Evolutionary conservation across 2,329 filamentous ascomycete genomes (phyloP).

Genomic region (Alternaria ventricosa): DNA sequence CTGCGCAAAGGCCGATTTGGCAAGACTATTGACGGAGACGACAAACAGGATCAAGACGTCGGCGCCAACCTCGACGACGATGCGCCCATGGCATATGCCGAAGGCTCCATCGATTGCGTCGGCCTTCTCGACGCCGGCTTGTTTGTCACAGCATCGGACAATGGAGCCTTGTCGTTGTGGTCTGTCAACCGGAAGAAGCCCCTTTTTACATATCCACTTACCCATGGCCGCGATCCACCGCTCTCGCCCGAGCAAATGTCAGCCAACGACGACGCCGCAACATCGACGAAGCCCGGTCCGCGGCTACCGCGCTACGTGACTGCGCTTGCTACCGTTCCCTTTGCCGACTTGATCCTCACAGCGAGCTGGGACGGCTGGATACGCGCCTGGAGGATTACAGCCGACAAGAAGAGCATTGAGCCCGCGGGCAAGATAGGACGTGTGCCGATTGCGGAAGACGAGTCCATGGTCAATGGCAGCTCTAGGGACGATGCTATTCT

Average conservation of each 20-base stretch:
- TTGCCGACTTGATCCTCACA: conserved; percentile 86
- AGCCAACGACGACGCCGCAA: conserved; percentile 66
- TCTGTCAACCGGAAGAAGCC: conserved; percentile 94
- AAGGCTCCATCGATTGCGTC: conserved; percentile 91
- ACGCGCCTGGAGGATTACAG: conserved; percentile 80
- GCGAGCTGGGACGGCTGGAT: conserved; percentile 95
- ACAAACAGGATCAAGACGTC: conserved; percentile 56
- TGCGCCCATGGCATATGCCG: conserved; percentile 56
- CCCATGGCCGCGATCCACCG: conserved; percentile 83
- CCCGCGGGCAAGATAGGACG: conserved; percentile 70
- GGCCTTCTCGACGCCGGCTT: conserved; percentile 86
- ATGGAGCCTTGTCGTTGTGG: conserved; percentile 86
- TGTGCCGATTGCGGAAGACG: conserved; percentile 28
- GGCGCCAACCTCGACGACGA: conserved; percentile 51
- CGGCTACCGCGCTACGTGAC: conserved; percentile 85
- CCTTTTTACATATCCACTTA: conserved; percentile 76
- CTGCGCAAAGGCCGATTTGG: conserved; percentile 45
- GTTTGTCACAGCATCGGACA: conserved; percentile 94
- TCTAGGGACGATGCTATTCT: conserved; percentile 30
- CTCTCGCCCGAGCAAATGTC: conserved; percentile 72
- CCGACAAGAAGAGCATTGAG: conserved; percentile 77
- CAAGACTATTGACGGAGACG: conserved; percentile 39
- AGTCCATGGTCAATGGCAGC: conserved; percentile 10
- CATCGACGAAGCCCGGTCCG: conserved; percentile 56
- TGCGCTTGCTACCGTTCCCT: conserved; percentile 83